Evolutionary conservation across 2,329 filamentous ascomycete genomes (phyloP).

Genomic region (Cercospora sp.): DNA sequence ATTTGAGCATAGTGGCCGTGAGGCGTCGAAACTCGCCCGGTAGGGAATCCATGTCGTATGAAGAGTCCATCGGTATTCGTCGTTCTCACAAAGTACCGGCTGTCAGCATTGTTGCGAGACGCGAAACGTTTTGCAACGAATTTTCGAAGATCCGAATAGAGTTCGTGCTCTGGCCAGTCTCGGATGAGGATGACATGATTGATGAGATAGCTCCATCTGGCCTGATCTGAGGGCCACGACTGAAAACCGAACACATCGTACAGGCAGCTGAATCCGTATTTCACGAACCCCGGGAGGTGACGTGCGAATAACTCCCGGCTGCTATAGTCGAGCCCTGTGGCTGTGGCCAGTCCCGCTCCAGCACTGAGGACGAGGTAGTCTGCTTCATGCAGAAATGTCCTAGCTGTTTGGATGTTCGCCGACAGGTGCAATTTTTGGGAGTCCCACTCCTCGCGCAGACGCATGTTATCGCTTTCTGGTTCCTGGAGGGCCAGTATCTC

Average conservation of each 20-base stretch:
- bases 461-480: no score
- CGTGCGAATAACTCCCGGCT: not conserved
- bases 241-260: not conserved
- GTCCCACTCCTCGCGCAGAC: no score
- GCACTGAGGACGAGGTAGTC: not conserved
- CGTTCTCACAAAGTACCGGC: not conserved
- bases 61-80: not conserved
- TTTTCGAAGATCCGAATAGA: not conserved
- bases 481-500: not conserved
- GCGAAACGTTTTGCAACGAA: not conserved
- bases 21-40: not conserved
- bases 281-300: not conserved
- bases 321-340: not conserved
- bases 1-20: not conserved
- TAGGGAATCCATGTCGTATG: not conserved
- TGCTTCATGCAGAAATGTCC: not conserved
- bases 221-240: not conserved
- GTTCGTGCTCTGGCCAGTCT: not conserved
- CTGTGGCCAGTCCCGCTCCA: not conserved
- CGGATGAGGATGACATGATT: not conserved
- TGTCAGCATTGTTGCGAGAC: not conserved
- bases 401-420: no score
- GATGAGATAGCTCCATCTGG: not conserved
- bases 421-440: no score
- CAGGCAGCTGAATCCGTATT: not conserved